Conservation (phyloP, 192 early-diverging fungal species). For the Coemansia sp. region DNA sequence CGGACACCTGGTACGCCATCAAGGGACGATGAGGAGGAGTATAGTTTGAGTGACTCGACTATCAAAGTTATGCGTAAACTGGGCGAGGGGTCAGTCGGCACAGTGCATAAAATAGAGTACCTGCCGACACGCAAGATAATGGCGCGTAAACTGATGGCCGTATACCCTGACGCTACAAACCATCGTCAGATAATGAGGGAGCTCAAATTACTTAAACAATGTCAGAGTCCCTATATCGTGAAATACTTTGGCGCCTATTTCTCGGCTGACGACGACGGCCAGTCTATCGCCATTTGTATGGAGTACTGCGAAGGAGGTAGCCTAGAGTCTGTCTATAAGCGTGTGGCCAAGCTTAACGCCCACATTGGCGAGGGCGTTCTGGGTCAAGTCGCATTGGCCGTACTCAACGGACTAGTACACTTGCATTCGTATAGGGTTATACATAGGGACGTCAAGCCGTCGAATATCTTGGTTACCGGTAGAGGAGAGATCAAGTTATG, state of each 20-base stretch:
- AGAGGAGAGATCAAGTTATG: constrained; percentile 93
- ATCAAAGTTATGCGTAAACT: constrained; percentile 75
- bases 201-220: constrained; percentile 85
- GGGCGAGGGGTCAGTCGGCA: constrained; percentile 93
- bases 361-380: constrained; percentile 88
- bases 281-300: constrained; percentile 91
- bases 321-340: constrained; percentile 90
- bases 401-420: constrained; percentile 91
- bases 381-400: constrained; percentile 87
- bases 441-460: constrained; percentile 98
- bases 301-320: constrained; percentile 96
- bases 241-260: constrained; percentile 93
- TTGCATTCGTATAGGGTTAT: constrained; percentile 86
- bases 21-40: constrained; percentile 44
- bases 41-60: constrained; percentile 62
- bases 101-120: constrained; percentile 87
- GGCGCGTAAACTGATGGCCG: constrained; percentile 86
- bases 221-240: constrained; percentile 92
- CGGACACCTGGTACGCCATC: neutral
- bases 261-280: constrained; percentile 73
- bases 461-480: constrained; percentile 92
- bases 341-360: constrained; percentile 64
- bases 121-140: constrained; percentile 74
- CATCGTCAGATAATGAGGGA: constrained; percentile 90
- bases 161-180: constrained; percentile 67